Evolutionary conservation across 805 yeast genomes (phyloP).

Genomic region (Candida vartiovaarae): DNA sequence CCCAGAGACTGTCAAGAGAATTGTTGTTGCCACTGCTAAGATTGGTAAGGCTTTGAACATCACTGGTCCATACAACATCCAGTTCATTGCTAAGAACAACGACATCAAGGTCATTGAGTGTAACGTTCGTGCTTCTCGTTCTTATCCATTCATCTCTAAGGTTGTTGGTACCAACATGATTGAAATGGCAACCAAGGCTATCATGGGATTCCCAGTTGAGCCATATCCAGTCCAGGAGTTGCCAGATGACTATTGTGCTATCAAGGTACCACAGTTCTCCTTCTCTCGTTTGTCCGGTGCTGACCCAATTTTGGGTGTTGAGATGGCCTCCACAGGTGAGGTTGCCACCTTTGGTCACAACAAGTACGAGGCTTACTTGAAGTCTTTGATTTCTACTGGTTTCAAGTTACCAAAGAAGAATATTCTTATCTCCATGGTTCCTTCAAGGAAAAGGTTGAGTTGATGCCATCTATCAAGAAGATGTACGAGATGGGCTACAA

Average conservation of each 20-base stretch:
- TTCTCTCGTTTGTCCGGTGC: slow-evolving; percentile 97
- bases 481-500: slow-evolving; percentile 80
- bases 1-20: slow-evolving; percentile 83
- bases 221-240: slow-evolving; percentile 88
- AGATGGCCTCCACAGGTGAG: slow-evolving; percentile 99
- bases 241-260: slow-evolving; percentile 92
- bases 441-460: slow-evolving; percentile 89
- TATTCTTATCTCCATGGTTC: slow-evolving; percentile 93
- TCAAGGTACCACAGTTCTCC: slow-evolving; percentile 96
- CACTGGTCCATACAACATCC: slow-evolving; percentile 97
- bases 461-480: slow-evolving; percentile 79
- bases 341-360: slow-evolving; percentile 95
- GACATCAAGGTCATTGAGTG: slow-evolving; percentile 98
- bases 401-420: slow-evolving; percentile 93
- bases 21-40: slow-evolving; percentile 93
- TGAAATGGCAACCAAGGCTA: slow-evolving; percentile 95
- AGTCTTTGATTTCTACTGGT: slow-evolving; percentile 91
- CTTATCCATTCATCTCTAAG: slow-evolving; percentile 97
- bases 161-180: slow-evolving; percentile 94
- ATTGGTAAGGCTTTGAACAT: slow-evolving; percentile 92
- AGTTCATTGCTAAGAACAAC: slow-evolving; percentile 91
- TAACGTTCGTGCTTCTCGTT: slow-evolving; percentile 98
- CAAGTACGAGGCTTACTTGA: slow-evolving; percentile 95
- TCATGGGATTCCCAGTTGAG: slow-evolving; percentile 77
- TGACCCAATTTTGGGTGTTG: slow-evolving; percentile 96